Base-by-base conservation (phyloP, 768 basidiomycete species). In the Tricholoma sp. region DNA sequence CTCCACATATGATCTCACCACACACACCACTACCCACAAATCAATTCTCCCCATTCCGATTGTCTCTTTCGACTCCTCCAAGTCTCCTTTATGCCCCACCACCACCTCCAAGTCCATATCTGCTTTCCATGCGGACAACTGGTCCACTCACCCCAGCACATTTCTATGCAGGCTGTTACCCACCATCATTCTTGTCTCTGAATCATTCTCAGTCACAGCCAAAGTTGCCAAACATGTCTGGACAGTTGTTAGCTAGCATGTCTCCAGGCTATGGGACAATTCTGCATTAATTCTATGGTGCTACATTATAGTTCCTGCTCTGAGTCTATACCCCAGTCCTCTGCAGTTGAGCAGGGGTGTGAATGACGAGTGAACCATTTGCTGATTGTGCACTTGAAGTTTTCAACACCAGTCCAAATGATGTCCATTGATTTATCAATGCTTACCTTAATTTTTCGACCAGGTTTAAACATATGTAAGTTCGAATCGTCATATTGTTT, bases 361-460 rank as follows among this genome's bases (percentile, higher is more conserved):
- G 53, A 49, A 0, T 56, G 50, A 4, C 50, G 53, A 6, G 7
- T 31, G 6, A 37, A 62, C 59, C 61, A 62, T 12, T 50, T 36
- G 1, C 39, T n/a, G n/a, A 62, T 56, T 7, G 59, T 58, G 6
- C 51, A 32, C 36, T 62, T 54, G 0, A 62, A 33, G 37, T 54
- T 52, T 4, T 61, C 24, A 60, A 24, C 47, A 48, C 47, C 20
- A 41, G 24, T 24, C 24, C 2, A 42, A 18, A 42, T 42, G 17
- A 42, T 18, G 9, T 49, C 48, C 2, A 6, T 49, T 49, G 48
- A 49, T 28, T 7, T 29, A 8, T 49, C 48, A 17, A 12, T 9
- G 8, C 41, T 42, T 18, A 9, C 8, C 3, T 18, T 42, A 42
- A 42, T 42, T 18, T 42, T 42, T 18, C 17, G 6, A 42, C 41